Evolutionary conservation across 176 grass and related monocot genomes (phyloP).

Genomic region (Hordeum marinum): DNA sequence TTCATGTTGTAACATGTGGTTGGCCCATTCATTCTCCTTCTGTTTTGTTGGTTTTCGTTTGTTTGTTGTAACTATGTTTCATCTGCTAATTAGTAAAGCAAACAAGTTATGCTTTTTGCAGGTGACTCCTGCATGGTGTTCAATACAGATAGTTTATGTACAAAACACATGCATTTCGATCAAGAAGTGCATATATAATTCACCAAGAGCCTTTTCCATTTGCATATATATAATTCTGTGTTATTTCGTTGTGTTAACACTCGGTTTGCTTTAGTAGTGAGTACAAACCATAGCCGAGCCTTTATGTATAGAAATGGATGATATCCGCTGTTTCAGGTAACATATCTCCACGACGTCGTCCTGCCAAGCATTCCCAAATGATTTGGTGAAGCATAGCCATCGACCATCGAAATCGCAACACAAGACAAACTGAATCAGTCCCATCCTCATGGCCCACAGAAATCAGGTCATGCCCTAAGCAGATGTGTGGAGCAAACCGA

Average conservation of each 20-base stretch:
- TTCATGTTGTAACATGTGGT: neutral
- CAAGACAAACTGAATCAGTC: neutral
- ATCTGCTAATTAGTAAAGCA: neutral
- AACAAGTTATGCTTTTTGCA: neutral
- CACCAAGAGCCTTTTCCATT: neutral
- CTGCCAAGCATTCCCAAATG: neutral
- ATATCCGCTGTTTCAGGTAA: neutral
- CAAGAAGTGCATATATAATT: too few species aligned
- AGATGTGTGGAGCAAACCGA: too few species aligned
- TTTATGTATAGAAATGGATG: rapidly evolving
- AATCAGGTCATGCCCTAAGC: neutral
- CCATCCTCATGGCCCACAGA: neutral
- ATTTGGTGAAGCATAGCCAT: neutral
- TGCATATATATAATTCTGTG: too few species aligned
- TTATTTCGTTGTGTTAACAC: neutral
- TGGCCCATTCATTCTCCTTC: neutral
- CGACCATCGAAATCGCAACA: neutral
- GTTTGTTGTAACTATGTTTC: neutral
- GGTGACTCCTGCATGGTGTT: too few species aligned
- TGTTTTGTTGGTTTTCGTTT: neutral
- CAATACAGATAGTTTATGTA: neutral
- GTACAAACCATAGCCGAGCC: neutral
- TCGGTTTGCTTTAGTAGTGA: neutral
- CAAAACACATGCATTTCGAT: too few species aligned
- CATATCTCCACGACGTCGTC: neutral